Evolutionary conservation across 129 eudicot genomes (phyloP).

Genomic region (Daucus carota): DH1_v3.0 NC_030383.2:45286501-45287000

Average conservation of each 20-base stretch:
- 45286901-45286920: background rate
- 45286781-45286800: background rate
- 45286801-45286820: background rate
- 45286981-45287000: background rate
- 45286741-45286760: background rate
- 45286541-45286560: background rate
- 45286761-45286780: background rate
- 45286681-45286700: background rate
- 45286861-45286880: background rate
- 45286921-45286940: background rate
- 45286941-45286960: background rate
- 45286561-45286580: background rate
- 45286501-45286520: background rate
- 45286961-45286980: background rate
- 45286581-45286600: background rate
- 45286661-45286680: background rate
- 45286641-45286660: background rate
- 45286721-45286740: background rate
- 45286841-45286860: background rate
- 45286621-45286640: background rate
- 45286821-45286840: background rate
- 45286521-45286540: background rate
- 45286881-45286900: background rate
- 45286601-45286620: too few relatives aligned
- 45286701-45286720: too few relatives aligned